Evolutionary conservation across 2,329 filamentous ascomycete genomes (phyloP), one percentile per base, ranked within the genome.

Genomic region (Epichloe sibirici): DNA sequence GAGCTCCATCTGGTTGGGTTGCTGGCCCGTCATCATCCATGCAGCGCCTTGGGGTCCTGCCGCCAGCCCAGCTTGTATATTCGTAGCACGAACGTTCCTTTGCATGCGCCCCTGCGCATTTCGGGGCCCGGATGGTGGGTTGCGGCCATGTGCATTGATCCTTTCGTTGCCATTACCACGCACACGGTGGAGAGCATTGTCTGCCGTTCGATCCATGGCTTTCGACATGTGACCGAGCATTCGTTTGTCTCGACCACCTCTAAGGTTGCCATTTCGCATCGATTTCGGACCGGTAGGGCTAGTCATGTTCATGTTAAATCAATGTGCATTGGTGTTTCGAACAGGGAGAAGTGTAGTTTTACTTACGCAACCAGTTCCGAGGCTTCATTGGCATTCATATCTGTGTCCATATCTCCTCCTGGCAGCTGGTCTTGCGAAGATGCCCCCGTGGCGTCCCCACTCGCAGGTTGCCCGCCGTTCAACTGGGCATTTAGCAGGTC

Each of bases 231-330:
- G 89, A 48, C 89, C 88, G 53, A 96, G 76, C 75, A 96, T 83
- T 56, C 88, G 82, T 66, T 89, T 90, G 54, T 87, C 86, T 59
- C 88, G 82, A 51, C 81, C 77, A 52, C 76, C 74, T 52, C 77
- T 70, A 51, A 65, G 65, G 60, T 73, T 79, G 50, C 81, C 81
- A 65, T 86, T 88, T 63, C 93, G 86, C 90, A 97, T 95, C 37
- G 90, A 90, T 67, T 90, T 93, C 17, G 93, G 93, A 53, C 91
- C 93, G 49, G 90, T 97, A 9, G 93, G 93, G 63, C 91, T 96
- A 62, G 54, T 28, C 6, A 28, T 40, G 3, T 51, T 48, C 34
- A 53, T 13, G 45, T 46, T 37, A 44, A 39, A 7, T 48, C 17
- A 44, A 49, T 17, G 35, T 35, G 13, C 12, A 45, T 13, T 38